phyloP scores from a whole-genome alignment of 2,329 filamentous ascomycete genomes.

The Pseudonectria buxi region DNA sequence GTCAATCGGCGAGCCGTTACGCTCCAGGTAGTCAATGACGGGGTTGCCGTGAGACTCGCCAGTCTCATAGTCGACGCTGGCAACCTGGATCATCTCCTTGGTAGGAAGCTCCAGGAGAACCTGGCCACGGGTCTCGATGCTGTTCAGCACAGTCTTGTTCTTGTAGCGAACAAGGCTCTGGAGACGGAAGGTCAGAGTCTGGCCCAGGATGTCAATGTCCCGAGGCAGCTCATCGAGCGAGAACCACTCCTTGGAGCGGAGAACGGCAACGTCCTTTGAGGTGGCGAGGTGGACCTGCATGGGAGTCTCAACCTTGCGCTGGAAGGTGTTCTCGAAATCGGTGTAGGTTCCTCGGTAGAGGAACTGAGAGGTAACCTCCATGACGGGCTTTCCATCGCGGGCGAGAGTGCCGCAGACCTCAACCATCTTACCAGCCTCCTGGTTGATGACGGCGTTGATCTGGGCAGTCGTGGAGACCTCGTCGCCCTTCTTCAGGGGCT shows the following conservation, averaged over 20 bases:
- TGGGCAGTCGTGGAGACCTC: slow-evolving; percentile 87
- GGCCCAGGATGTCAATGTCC: slow-evolving; percentile 80
- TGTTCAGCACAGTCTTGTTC: slow-evolving; percentile 87
- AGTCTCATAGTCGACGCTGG: slow-evolving; percentile 92
- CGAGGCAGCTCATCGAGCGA: slow-evolving; percentile 62
- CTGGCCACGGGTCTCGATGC: slow-evolving; percentile 84
- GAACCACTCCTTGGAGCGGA: slow-evolving; percentile 98
- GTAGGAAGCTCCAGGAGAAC: slow-evolving; percentile 90
- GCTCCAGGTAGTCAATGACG: slow-evolving; percentile 90
- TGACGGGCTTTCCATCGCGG: slow-evolving; percentile 75
- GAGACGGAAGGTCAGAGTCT: slow-evolving; percentile 93
- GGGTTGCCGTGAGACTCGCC: slow-evolving; percentile 91
- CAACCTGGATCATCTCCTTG: slow-evolving; percentile 95
- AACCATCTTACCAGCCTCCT: slow-evolving; percentile 98
- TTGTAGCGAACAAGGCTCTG: slow-evolving; percentile 90
- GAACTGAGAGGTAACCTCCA: slow-evolving; percentile 99
- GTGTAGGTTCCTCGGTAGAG: slow-evolving; percentile 88
- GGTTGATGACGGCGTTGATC: slow-evolving; percentile 96
- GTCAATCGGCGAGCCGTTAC: slow-evolving; percentile 85
- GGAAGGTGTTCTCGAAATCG: slow-evolving; percentile 97
- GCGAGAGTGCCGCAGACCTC: slow-evolving; percentile 97
- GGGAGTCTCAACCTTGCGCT: slow-evolving; percentile 90
- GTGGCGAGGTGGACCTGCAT: slow-evolving; percentile 87
- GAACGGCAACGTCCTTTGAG: slow-evolving; percentile 84
- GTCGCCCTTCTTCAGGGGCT: slow-evolving; percentile 93